Percentiles rank a stretch among this genome's conserved stretches.
phyloP scores from a whole-genome alignment of 805 yeast genomes.

The Brettanomyces custersianus region DNA sequence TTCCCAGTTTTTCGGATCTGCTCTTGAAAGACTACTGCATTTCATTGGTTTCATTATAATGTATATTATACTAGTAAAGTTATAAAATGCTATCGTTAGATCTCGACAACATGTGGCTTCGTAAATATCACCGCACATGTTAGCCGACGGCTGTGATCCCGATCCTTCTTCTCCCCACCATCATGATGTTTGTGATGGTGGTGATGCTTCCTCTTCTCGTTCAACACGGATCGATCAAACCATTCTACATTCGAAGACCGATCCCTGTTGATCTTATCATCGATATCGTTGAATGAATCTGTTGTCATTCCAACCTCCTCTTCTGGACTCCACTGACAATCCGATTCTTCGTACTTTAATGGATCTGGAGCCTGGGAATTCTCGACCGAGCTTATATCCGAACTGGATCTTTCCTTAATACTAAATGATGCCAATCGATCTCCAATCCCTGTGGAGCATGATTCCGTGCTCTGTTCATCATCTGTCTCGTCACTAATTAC shows the following conservation, averaged over 20 bases:
- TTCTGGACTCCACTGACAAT: too few relatives aligned
- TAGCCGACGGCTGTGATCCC: conserved; percentile 32
- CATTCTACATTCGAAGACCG: conserved; percentile 9
- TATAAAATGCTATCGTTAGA: conserved; percentile 6
- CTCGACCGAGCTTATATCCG: too few relatives aligned
- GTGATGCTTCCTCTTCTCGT: background rate
- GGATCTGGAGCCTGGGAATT: too few relatives aligned
- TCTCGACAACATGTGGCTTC: conserved; percentile 26
- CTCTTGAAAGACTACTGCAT: background rate
- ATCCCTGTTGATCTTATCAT: conserved; percentile 9
- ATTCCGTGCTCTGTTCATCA: too few relatives aligned
- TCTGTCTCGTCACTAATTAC: background rate
- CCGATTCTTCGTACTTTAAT: too few relatives aligned
- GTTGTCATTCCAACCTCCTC: too few relatives aligned
- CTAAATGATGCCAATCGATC: too few relatives aligned
- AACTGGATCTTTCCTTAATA: too few relatives aligned
- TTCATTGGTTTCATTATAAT: background rate
- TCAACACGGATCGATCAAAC: conserved; percentile 8
- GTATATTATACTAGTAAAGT: background rate
- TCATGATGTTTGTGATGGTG: conserved; percentile 3
- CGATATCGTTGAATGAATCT: too few relatives aligned
- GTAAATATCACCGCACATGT: conserved; percentile 39
- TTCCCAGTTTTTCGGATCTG: background rate
- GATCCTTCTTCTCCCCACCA: background rate
- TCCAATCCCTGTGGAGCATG: too few relatives aligned